These are phyloP conservation scores for Pseudopyricularia javanii DNA, from an alignment of 2,329 filamentous ascomycete genomes.

Conservation along the genomic window DNA sequence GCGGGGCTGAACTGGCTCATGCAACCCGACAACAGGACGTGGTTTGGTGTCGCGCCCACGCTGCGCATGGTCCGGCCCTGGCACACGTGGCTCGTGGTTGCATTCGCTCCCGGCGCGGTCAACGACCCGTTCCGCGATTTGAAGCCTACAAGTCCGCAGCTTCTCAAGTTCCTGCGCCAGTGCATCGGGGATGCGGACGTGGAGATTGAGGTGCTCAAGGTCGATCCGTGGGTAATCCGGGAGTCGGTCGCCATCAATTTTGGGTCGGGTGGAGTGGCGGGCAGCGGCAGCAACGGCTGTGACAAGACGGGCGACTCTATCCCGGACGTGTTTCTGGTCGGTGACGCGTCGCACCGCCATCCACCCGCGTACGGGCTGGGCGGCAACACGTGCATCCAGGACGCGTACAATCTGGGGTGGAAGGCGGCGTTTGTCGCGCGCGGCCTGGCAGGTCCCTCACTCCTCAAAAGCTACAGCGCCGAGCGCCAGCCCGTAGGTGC, in stretches of 20 bases:
- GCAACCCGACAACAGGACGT: slow-evolving; percentile 33
- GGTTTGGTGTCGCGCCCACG: slow-evolving; percentile 16
- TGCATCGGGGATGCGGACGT: slow-evolving; percentile 37
- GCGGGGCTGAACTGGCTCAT: slow-evolving; percentile 43
- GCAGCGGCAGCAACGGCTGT: background rate
- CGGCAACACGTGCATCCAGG: slow-evolving; percentile 45
- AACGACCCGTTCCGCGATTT: slow-evolving; percentile 3
- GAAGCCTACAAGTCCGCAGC: slow-evolving; percentile 24
- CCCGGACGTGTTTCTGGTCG: slow-evolving; percentile 30
- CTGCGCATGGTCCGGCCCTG: slow-evolving; percentile 43
- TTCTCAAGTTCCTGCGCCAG: slow-evolving; percentile 25
- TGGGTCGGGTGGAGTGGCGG: slow-evolving; percentile 7
- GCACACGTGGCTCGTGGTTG: slow-evolving; percentile 40
- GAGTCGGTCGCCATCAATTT: slow-evolving; percentile 9
- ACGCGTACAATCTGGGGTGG: slow-evolving; percentile 30
- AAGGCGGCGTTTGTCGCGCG: slow-evolving; percentile 28
- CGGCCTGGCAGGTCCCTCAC: slow-evolving; percentile 19
- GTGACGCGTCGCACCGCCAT: slow-evolving; percentile 46
- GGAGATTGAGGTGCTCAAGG: slow-evolving; percentile 29
- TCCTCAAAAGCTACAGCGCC: slow-evolving; percentile 28
- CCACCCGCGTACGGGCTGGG: slow-evolving; percentile 46
- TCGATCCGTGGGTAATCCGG: slow-evolving; percentile 41
- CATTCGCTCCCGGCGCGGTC: slow-evolving; percentile 19
- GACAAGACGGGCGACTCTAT: background rate
- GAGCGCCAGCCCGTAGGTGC: slow-evolving; percentile 38